Evolutionary conservation across 1,284 basidiomycete genomes (phyloP), one percentile per base, ranked within the genome.

Genomic region (Tetrapyrgos nigripes): DNA sequence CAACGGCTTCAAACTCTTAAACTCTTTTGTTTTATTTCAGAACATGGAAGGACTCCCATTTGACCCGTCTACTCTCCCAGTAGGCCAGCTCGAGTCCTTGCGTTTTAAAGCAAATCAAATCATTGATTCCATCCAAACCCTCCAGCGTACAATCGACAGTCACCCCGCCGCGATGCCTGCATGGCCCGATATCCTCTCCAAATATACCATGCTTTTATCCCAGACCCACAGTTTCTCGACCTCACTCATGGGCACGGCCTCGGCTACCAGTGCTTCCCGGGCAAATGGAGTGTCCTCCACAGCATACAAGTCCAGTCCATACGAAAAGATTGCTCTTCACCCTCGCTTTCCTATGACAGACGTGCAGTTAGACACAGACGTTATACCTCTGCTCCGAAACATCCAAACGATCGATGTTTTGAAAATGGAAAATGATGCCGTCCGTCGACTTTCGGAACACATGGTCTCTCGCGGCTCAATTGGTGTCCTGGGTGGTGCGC

Each of bases 131-230:
- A 88, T 93, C 17, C 77, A 84, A 55, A 75, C 78, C 0, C 77
- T 93, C 1, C 85, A 86, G 54, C 77, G 82, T 44, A 87, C 83
- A 3, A 76, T 93, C 61, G 87, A 91, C 61, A 78, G 75, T 3
- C 79, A 84, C 45, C 80, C 79, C 50, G 70, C 68, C 35, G 75
- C 73, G 14, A 89, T 92, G 84, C 86, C 86, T 2, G 73, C 88
- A 9, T 93, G 92, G 92, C 91, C 91, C 1, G 91, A 93, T 66
- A 84, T 93, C 51, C 79, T 93, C 51, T 86, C 88, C 19, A 92
- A 92, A 76, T 93, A 93, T 81, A 92, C 87, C 64, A 80, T 91
- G 58, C 79, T 93, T 27, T 81, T 93, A 53, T 91, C 89, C 0
- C 91, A 93, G 66, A 91, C 89, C 0, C 89, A 91, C 67, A 88